A percentile compares a stretch with the other conserved stretches of the same genome.
Evolutionary conservation across 2,329 filamentous ascomycete genomes (phyloP).

Genomic region (Paecilomyces sp.): DNA sequence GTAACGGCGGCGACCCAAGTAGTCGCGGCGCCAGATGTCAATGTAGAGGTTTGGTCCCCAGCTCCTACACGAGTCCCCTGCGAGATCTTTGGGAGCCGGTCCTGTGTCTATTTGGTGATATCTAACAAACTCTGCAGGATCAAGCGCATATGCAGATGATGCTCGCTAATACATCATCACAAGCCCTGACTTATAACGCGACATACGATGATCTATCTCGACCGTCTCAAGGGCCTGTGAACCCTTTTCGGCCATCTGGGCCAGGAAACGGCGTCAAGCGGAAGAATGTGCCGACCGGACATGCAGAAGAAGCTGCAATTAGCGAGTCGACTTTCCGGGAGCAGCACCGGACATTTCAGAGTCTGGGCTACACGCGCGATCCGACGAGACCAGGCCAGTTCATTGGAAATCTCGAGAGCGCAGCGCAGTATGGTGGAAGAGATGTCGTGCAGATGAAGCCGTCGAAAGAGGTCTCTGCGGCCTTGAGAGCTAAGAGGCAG

Average conservation of each 20-base stretch:
- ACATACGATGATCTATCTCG: slow-evolving; percentile 66
- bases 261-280: slow-evolving; percentile 54
- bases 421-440: slow-evolving; percentile 38
- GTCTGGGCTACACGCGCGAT: slow-evolving; percentile 48
- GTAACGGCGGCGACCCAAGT: slow-evolving; percentile 30
- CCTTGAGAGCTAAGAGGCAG: slow-evolving; percentile 67
- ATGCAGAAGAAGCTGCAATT: slow-evolving; percentile 78
- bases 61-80: background rate
- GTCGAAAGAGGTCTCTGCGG: slow-evolving; percentile 64
- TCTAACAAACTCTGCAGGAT: slow-evolving; percentile 39
- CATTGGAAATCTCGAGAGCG: slow-evolving; percentile 42
- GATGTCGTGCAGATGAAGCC: slow-evolving; percentile 50
- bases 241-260: slow-evolving; percentile 64
- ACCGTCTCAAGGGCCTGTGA: slow-evolving; percentile 60
- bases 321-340: slow-evolving; percentile 85
- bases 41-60: slow-evolving; percentile 49
- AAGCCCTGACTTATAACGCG: slow-evolving; percentile 45
- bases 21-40: slow-evolving; percentile 46
- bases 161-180: slow-evolving; percentile 45
- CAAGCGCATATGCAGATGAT: slow-evolving; percentile 44
- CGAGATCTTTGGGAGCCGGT: background rate
- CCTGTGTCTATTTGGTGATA: slow-evolving; percentile 14
- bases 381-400: slow-evolving; percentile 36
- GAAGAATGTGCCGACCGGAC: slow-evolving; percentile 78
- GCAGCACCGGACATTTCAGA: slow-evolving; percentile 77